These are phyloP conservation scores for Parmelia sp. DNA, from an alignment of 495 filamentous ascomycete species.

Conservation along the genomic window DNA sequence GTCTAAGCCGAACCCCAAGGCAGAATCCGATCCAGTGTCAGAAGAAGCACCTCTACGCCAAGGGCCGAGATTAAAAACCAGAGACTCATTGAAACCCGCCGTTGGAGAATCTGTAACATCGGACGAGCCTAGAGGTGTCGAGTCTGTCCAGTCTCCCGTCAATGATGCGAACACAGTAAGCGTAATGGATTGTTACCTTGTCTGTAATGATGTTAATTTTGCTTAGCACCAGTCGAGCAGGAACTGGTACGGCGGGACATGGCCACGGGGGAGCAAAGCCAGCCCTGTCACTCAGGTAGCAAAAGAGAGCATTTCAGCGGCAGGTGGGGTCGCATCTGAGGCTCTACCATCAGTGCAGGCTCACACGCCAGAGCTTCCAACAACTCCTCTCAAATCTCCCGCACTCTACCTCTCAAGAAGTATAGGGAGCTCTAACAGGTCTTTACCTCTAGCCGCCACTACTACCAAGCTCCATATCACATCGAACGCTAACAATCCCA, in stretches of 20 bases:
- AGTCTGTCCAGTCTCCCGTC: background rate
- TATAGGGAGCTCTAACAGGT: slow-evolving; percentile 38
- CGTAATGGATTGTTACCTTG: background rate
- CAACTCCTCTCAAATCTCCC: slow-evolving; percentile 17
- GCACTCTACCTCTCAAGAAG: slow-evolving; percentile 40
- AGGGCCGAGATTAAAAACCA: slow-evolving; percentile 31
- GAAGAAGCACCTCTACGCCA: slow-evolving; percentile 30
- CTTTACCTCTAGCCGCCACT: slow-evolving; percentile 43
- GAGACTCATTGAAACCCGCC: slow-evolving; percentile 26
- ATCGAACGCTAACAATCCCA: slow-evolving; percentile 39
- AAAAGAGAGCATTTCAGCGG: slow-evolving; percentile 66
- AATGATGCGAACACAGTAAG: slow-evolving; percentile 12
- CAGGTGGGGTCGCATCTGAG: slow-evolving; percentile 43
- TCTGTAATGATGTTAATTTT: background rate
- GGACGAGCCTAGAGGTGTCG: background rate
- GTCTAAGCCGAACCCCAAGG: slow-evolving; percentile 50
- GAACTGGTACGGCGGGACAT: slow-evolving; percentile 58
- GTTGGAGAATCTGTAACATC: background rate
- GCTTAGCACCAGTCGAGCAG: slow-evolving; percentile 30
- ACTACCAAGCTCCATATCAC: slow-evolving; percentile 48
- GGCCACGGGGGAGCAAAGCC: slow-evolving; percentile 62
- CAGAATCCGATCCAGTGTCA: slow-evolving; percentile 34
- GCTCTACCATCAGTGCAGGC: slow-evolving; percentile 22
- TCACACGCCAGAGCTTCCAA: slow-evolving; percentile 15
- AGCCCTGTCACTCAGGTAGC: slow-evolving; percentile 67